Conservation (phyloP, 768 basidiomycete species). For the Wakefieldia striispora region DNA sequence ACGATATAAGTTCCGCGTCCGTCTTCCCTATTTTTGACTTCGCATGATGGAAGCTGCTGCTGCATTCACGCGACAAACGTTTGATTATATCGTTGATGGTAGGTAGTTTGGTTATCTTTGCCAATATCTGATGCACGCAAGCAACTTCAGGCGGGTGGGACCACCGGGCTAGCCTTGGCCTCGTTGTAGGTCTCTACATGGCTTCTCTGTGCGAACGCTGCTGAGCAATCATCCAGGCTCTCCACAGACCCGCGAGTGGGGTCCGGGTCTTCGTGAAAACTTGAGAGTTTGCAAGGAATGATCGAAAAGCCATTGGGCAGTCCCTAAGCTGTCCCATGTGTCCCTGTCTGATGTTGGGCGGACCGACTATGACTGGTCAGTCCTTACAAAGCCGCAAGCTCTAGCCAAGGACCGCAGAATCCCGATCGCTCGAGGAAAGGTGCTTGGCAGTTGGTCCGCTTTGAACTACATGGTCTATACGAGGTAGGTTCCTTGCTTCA, state of each 20-base stretch:
- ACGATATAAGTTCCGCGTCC: too few species aligned
- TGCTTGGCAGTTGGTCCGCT: slow-evolving; percentile 16
- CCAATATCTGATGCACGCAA: not conserved
- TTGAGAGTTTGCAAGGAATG: slow-evolving; percentile 3
- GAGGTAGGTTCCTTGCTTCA: not conserved
- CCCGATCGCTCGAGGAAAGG: slow-evolving; percentile 6
- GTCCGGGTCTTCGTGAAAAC: not conserved
- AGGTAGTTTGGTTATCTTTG: not conserved
- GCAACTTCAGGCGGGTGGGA: slow-evolving; percentile 9
- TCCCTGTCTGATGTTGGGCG: not conserved
- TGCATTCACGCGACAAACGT: slow-evolving; percentile 7
- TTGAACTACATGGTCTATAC: slow-evolving; percentile 11
- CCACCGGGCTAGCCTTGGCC: slow-evolving; percentile 13
- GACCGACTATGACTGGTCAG: slow-evolving; percentile 18
- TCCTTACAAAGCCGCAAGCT: slow-evolving; percentile 11
- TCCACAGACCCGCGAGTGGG: not conserved
- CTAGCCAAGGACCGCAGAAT: slow-evolving; percentile 8
- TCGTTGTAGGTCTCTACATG: slow-evolving; percentile 5
- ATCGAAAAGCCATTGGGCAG: slow-evolving; percentile 9
- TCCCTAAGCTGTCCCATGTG: not conserved
- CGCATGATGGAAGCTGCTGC: slow-evolving; percentile 6
- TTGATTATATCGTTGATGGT: slow-evolving; percentile 20
- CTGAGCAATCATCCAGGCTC: slow-evolving; percentile 8
- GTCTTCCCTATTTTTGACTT: too few species aligned
- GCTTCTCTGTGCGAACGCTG: not conserved